Percentiles rank a stretch among this genome's conserved stretches.
These are phyloP conservation scores for Geotrichum armillariae DNA, from an alignment of 1,139 yeast species.

Conservation along the genomic window DNA sequence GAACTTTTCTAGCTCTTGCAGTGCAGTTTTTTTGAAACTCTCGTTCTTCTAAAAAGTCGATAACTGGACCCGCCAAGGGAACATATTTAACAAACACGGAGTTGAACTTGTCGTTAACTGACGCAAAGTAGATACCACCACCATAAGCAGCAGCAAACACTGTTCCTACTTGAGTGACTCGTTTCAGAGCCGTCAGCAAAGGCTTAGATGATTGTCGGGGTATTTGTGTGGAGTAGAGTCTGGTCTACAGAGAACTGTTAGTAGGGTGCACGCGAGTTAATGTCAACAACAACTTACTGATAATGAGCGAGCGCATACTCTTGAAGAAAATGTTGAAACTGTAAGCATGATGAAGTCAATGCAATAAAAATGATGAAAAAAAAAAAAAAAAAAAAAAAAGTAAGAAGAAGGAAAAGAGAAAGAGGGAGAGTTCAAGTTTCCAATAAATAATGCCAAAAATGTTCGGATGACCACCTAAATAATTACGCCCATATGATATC, in stretches of 20 bases:
- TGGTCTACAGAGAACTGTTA: not conserved
- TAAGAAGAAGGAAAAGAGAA: not conserved
- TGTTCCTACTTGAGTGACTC: slow-evolving; percentile 7
- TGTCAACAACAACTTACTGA: not conserved
- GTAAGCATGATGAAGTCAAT: not conserved
- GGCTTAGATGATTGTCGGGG: slow-evolving; percentile 6
- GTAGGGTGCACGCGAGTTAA: slow-evolving; percentile 14
- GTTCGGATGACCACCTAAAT: not conserved
- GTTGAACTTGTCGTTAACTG: slow-evolving; percentile 13
- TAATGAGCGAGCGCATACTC: not conserved
- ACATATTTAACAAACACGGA: slow-evolving; percentile 27
- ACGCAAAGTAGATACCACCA: slow-evolving; percentile 18
- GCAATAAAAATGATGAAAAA: not conserved
- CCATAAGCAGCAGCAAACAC: slow-evolving; percentile 13
- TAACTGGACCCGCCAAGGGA: slow-evolving; percentile 29
- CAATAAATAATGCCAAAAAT: not conserved
- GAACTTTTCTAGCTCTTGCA: slow-evolving; percentile 23
- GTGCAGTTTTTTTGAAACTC: slow-evolving; percentile 26
- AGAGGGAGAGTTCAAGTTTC: not conserved
- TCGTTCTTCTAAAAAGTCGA: slow-evolving; percentile 34
- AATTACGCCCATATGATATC: not conserved
- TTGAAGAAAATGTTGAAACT: not conserved
- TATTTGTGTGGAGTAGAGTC: slow-evolving; percentile 4
- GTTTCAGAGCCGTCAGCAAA: slow-evolving; percentile 5
- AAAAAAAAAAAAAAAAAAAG: not conserved